Evolutionary conservation across 495 filamentous ascomycete species (phyloP), one percentile per base, ranked within the genome.

Genomic region (Penicillium daleae): DNA sequence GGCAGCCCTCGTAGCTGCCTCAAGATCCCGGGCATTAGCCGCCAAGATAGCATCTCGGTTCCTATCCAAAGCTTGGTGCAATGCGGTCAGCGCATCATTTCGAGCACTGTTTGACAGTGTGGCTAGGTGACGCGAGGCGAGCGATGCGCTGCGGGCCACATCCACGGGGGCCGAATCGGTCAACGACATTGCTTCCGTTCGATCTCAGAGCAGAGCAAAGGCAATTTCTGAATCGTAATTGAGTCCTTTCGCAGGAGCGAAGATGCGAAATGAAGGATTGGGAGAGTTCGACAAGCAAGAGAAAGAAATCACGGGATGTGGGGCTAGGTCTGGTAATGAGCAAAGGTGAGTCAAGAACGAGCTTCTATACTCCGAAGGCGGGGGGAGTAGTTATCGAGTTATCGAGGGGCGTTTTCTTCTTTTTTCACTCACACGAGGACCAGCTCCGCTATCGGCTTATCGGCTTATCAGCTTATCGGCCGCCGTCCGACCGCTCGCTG

Each of bases 21-120:
- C 84, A 35, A 98, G 80, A 73, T 99, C 95, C 63, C 81, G 83
- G 29, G 86, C 85, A 77, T 99, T 99, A 50, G 96, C 96, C 32
- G 86, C 85, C 29, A 98, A 83, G 51, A 99, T 97, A 22, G 84
- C 79, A 61, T 89, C 81, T 68, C 87, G 89, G 33, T 90, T 86
- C 13, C 77, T 76, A 9, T 81, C 72, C 31, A 99, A 83, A 5
- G 87, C 91, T 52, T 80, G 68, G 75, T 97, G 87, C 59, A 99
- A 89, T 4, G 87, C 86, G 24, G 89, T 92, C 59, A 99, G 76
- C 21, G 95, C 95, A 51, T 89, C 85, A 78, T 97, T 95, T 61
- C 95, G 89, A 8, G 85, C 86, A 24, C 75, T 71, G 22, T 83
- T 79, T 0, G 88, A 78, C 19, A 92, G 82, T 0, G 84, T 88